Percentiles rank a stretch among this genome's conserved stretches.
These are phyloP conservation scores for Claviceps sp. DNA, from an alignment of 2,329 filamentous ascomycete genomes.

Conservation along the genomic window DNA sequence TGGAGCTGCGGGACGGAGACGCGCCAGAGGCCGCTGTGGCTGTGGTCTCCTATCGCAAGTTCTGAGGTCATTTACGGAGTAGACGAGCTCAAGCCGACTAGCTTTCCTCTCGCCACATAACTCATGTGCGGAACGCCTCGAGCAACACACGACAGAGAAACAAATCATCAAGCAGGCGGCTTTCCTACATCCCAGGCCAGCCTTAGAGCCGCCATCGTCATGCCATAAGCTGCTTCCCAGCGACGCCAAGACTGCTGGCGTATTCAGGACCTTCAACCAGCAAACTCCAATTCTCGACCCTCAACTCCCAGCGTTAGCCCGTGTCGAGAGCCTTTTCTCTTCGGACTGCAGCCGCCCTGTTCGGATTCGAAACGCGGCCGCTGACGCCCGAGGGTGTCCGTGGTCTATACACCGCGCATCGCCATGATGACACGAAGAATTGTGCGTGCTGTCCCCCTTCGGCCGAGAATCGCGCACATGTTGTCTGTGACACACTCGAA, in stretches of 20 bases:
- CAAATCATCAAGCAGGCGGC: neutral
- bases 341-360: neutral
- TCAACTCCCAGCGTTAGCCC: neutral
- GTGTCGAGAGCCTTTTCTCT: neutral
- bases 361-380: neutral
- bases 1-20: too few relatives aligned
- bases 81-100: too few relatives aligned
- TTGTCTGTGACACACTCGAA: neutral
- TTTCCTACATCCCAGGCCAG: neutral
- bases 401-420: neutral
- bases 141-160: neutral
- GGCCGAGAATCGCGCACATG: too few relatives aligned
- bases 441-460: slow-evolving; percentile 12
- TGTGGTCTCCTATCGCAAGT: too few relatives aligned
- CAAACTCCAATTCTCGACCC: too few relatives aligned
- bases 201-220: neutral
- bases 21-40: too few relatives aligned
- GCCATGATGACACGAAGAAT: slow-evolving; percentile 24
- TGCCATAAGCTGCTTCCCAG: neutral
- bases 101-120: neutral
- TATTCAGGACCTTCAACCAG: neutral
- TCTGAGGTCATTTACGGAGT: too few relatives aligned
- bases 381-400: neutral
- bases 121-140: neutral
- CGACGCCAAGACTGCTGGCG: neutral